Base-by-base conservation (phyloP, 83 land plant species). In the Thuja plicata region DNA sequence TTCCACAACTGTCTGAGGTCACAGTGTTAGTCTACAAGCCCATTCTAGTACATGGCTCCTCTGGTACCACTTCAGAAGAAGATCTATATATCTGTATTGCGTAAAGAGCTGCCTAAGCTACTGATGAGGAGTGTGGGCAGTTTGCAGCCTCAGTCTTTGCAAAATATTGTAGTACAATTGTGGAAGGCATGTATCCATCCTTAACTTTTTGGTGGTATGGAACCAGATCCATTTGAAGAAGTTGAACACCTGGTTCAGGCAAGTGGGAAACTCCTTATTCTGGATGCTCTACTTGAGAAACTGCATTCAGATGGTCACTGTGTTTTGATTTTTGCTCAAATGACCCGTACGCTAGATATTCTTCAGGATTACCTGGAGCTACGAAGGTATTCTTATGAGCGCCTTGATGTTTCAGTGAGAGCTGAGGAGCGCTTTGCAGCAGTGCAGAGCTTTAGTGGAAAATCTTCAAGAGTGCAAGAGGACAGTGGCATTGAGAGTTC, bases 341-440 rank as follows among this genome's bases (percentile, higher is more conserved):
- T 97, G 99, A 94, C 98, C 16, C 94, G 94, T 78, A 97, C 99
- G 62, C 94, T 97, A 89, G 99, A 97, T 88, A 95, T 97, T 88
- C 92, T 97, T 89, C 99, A 97, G 97, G 99, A 97, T 88, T 97
- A 91, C 87, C 82, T 97, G 76, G 99, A 95, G 88, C 88, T 95
- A 86, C 95, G 99, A n/a, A 91, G 90, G 70, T 97, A 94, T 90
- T 88, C 95, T 21, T 97, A 97, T 90, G 99, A 96, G 88, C 95
- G 99, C 6, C 97, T 97, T 87, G 99, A 97, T 95, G 99, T 98
- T 10, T 97, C 99, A 52, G 91, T 97, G 76, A 92, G 99, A 30
- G 99, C 99, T 1, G 99, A 97, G 89, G 99, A 97, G 92, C 94
- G 99, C 1, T 97, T 97, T 94, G 94, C 96, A 84, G 97, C 99